Evolutionary conservation across 2,329 filamentous ascomycete species (phyloP), one percentile per base, ranked within the genome.

Genomic region (Spiromastix sp.): DNA sequence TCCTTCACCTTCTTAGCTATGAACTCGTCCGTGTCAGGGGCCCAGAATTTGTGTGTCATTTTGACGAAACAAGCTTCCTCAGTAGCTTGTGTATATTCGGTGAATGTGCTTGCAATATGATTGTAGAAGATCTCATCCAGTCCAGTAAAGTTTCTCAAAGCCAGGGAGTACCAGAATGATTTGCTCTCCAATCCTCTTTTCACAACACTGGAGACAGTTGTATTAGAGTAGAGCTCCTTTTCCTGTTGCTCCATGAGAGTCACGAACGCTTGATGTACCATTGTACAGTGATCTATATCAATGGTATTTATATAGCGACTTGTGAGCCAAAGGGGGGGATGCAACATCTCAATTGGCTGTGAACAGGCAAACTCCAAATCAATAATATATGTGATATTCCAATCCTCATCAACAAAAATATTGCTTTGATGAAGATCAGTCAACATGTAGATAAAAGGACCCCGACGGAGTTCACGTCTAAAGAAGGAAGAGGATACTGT

Each of bases 361-460:
- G 43, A 41, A 29, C 46, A 50, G 12, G 17, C 33, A 24, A 16
- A 36, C 26, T 36, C 33, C 17, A 30, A 8, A 30, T 36, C 33
- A 30, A 36, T 25, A 13, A 36, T 16, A 3, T 15, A 36, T 4
- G 16, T 48, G 19, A 54, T 44, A 24, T 54, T 39, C 51, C 51
- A 54, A 55, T 48, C 21, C 55, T 56, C n/a, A n/a, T n/a, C n/a
- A n/a, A n/a, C n/a, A n/a, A n/a, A n/a, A n/a, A n/a, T n/a, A n/a
- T n/a, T n/a, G 38, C 57, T 61, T 34, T 48, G 49, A 35, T 66
- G 55, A 2, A 67, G 38, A 42, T 67, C 62, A 4, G 60, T 64
- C 6, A 65, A 44, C 3, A 26, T 47, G 33, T 52, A 45, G 31
- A 50, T 32, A 38, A 61, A 65, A 1, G 56, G 56, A 5, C 61